Percentiles rank a stretch among this genome's conserved stretches.
These are phyloP conservation scores for Fusarium transvaalense DNA, from an alignment of 2,329 filamentous ascomycete species.

Conservation along the genomic window DNA sequence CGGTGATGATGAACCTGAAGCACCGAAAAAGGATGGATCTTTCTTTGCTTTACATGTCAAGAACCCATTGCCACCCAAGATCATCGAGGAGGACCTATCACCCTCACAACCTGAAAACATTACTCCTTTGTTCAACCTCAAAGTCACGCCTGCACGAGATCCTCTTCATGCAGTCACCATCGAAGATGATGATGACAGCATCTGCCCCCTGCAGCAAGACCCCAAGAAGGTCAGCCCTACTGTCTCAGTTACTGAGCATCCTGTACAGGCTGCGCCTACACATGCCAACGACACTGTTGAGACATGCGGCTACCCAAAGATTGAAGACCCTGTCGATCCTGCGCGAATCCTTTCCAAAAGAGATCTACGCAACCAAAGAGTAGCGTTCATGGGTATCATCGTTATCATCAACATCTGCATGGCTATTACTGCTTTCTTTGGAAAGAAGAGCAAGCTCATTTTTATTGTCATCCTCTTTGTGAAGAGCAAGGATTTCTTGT, in stretches of 20 bases:
- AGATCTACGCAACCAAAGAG: constrained; percentile 38
- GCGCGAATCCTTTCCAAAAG: constrained; percentile 17
- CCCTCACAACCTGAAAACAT: not conserved
- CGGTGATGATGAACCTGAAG: not conserved
- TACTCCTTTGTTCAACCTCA: not conserved
- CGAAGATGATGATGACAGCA: not conserved
- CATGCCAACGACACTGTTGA: constrained; percentile 23
- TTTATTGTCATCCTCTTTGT: constrained; percentile 34
- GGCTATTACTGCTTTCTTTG: constrained; percentile 32
- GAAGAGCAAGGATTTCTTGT: constrained; percentile 44
- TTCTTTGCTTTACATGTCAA: constrained; percentile 2
- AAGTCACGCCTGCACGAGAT: not conserved
- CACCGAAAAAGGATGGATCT: not conserved
- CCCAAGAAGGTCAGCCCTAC: not conserved
- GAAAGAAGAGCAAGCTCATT: constrained; percentile 36
- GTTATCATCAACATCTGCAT: constrained; percentile 37
- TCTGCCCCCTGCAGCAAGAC: constrained; percentile 8
- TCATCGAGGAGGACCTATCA: not conserved
- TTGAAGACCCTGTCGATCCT: constrained; percentile 38
- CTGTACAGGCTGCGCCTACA: not conserved
- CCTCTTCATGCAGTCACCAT: not conserved
- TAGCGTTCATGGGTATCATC: constrained; percentile 31
- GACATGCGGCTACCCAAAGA: constrained; percentile 30
- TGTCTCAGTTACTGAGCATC: not conserved
- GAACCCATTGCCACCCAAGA: not conserved